Base-by-base conservation (phyloP, 306 rosid genomes). In the Mucuna pruriens region DNA sequence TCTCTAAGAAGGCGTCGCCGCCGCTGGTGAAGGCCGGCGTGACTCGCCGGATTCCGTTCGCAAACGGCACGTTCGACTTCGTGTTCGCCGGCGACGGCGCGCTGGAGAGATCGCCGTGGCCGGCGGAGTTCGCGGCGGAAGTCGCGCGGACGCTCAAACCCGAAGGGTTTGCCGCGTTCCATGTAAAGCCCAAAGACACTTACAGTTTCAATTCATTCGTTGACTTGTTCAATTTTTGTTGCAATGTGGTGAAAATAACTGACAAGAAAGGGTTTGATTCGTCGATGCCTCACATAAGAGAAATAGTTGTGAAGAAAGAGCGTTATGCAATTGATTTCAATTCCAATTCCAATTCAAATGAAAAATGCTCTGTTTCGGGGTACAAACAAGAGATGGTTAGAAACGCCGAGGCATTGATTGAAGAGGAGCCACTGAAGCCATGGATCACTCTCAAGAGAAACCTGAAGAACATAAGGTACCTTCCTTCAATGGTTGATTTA, bases 381-480 rank as follows among this genome's bases (percentile, higher is more conserved):
- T 87, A 89, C 74, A 95, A 95, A 65, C 80, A 34, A 40, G 86
- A 88, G 11, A 65, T 92, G 74, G 83, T 92, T 5, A 77, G 80
- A 31, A 85, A 84, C 40, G 95, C 97, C 0, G 97, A 95, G 87
- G 88, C 89, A 2, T 70, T 95, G 74, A 91, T 95, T 69, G 72
- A 64, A 40, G 88, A 85, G 70, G 98, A 95, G 72, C 98, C 97
- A 10, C 38, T 92, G 88, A 95, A 95, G 72, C 98, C 98, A 13
- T 95, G 97, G 98, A 72, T 95, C 25, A 89, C 97, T 0, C 85
- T 95, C 80, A 95, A 95, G 89, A 92, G 83, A 83, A 95, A 95
- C 44, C 85, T 95, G 83, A 79, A 91, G 92, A 92, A 92, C 51
- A 79, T 92, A 16, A 90, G 79, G 90, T 92, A 92, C 69, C 77